phyloP scores from a whole-genome alignment of 164 flowering plant species.

The grape (Vitis vinifera) region ASM3070453v1 NC_081810.1:4883001-4883500 shows the following conservation, averaged over 20 bases:
- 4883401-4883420: background rate
- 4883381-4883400: conserved; percentile 11
- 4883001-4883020: conserved; percentile 27
- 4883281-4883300: background rate
- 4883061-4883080: conserved; percentile 1
- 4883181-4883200: conserved; percentile 9
- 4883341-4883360: conserved; percentile 4
- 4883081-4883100: conserved; percentile 2
- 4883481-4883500: background rate
- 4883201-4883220: conserved; percentile 14
- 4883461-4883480: background rate
- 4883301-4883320: background rate
- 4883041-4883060: conserved; percentile 32
- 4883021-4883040: conserved; percentile 27
- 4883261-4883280: background rate
- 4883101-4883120: conserved; percentile 1
- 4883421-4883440: background rate
- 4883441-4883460: conserved; percentile 1
- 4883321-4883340: background rate
- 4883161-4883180: conserved; percentile 4
- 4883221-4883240: background rate
- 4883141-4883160: background rate
- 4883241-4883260: background rate
- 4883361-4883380: conserved; percentile 14
- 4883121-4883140: conserved; percentile 1